Evolutionary conservation across 805 yeast genomes (phyloP).

Genomic region (Alloascoidea africana): DNA sequence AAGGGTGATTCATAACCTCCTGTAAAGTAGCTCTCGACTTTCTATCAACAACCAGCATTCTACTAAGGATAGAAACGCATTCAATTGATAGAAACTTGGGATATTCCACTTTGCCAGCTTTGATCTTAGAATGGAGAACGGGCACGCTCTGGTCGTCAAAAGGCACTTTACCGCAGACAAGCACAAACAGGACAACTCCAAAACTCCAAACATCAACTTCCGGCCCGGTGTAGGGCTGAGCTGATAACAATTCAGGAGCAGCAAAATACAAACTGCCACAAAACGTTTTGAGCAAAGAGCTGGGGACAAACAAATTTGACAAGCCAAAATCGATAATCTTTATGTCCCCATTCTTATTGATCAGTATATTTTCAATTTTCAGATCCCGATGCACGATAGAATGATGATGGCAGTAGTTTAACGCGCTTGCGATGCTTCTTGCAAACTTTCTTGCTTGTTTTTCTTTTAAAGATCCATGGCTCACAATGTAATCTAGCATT

Average conservation of each 20-base stretch:
- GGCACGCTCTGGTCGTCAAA: conserved; percentile 92
- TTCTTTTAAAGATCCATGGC: conserved; percentile 91
- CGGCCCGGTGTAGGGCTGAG: conserved; percentile 88
- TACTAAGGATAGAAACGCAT: conserved; percentile 62
- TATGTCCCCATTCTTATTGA: conserved; percentile 84
- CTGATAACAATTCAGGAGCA: conserved; percentile 90
- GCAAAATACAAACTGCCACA: conserved; percentile 98
- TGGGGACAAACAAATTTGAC: conserved; percentile 68
- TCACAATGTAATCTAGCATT: conserved; percentile 90
- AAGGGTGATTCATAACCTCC: conserved; percentile 79
- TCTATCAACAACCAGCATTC: conserved; percentile 91
- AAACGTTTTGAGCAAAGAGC: conserved; percentile 69
- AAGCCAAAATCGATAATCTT: conserved; percentile 94
- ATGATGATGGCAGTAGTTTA: conserved; percentile 86
- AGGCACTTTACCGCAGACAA: conserved; percentile 96
- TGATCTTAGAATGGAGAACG: conserved; percentile 85
- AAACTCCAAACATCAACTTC: conserved; percentile 98
- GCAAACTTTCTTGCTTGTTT: conserved; percentile 90
- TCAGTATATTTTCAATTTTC: conserved; percentile 92
- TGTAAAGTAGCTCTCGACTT: conserved; percentile 58
- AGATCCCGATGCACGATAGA: conserved; percentile 94
- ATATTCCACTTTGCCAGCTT: conserved; percentile 82
- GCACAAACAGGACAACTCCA: conserved; percentile 89
- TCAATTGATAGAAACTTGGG: conserved; percentile 71
- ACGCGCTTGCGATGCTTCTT: conserved; percentile 84